Conservation (phyloP, 176 grass and related monocot genomes). For the Bothriochloa decipiens region DNA sequence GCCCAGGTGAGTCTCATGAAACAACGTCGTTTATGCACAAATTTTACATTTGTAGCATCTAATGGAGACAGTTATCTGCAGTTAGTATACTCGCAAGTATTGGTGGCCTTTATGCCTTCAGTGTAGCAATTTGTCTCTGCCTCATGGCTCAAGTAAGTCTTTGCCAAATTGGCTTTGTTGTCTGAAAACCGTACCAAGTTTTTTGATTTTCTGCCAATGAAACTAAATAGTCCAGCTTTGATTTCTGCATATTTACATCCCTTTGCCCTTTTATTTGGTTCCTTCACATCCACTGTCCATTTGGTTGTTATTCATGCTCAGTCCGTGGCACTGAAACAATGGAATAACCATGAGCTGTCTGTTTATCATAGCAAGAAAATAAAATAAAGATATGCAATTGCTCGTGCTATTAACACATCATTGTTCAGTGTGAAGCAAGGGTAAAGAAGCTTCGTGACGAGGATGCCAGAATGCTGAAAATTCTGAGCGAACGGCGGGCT, state of each 20-base stretch:
- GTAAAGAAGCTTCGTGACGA: conserved; percentile 74
- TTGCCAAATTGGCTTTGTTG: neutral
- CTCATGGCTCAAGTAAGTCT: conserved; percentile 84
- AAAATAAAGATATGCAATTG: neutral
- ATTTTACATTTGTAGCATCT: conserved; percentile 31
- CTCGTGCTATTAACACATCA: conserved; percentile 4
- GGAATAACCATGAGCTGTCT: neutral
- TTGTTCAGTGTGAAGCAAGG: conserved; percentile 72
- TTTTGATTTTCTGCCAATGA: neutral
- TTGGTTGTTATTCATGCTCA: neutral
- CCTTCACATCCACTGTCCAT: neutral
- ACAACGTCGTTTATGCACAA: neutral
- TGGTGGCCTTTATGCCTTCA: conserved; percentile 89
- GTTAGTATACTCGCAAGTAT: conserved; percentile 82
- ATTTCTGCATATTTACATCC: conserved; percentile 12
- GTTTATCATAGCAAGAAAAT: neutral
- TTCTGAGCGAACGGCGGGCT: conserved; percentile 63
- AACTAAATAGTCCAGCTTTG: neutral
- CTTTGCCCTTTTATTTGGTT: neutral
- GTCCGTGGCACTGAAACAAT: conserved; percentile 9
- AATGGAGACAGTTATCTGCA: conserved; percentile 50
- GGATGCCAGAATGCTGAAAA: conserved; percentile 75
- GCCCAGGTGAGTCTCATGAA: conserved; percentile 66
- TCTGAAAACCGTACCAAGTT: neutral
- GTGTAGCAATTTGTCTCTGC: conserved; percentile 77